Base-by-base conservation (phyloP, 139 green algal species). In the Coccomyxa sp. region DNA sequence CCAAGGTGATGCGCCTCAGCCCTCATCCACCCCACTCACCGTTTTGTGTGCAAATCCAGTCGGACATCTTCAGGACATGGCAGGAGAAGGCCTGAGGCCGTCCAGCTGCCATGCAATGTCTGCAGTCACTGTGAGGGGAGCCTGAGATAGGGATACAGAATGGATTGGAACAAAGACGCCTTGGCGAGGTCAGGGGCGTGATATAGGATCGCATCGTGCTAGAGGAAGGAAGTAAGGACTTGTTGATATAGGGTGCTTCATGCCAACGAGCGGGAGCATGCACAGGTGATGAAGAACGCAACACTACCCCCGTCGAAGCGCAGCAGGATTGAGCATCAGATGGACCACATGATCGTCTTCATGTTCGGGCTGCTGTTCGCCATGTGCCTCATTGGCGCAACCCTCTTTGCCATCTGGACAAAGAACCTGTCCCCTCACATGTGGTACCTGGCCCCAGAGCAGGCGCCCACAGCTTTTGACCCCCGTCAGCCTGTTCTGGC, bases 331-430 rank as follows among this genome's bases (percentile, higher is more conserved):
- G 92, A 96, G 83, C 82, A 82, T 24, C 85, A 82, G 31, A 82
- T 95, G 39, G 90, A 96, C 82, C 84, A 86, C 27, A 85, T 94
- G 76, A 92, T 96, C 77, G 70, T 93, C 50, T 86, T 90, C 85
- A 91, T 94, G 85, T 95, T 96, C 73, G 75, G 58, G 33, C 78
- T 94, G 72, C 84, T 95, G 33, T 86, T 92, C 73, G 74, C 70
- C 69, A 88, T 96, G 80, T 93, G 88, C 88, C 73, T 93, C 24
- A 79, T 79, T 18, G 88, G 83, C 58, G 84, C 87, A 4, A 78
- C 87, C 2, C 86, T 82, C 82, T 87, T 86, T 34, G 77, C 85
- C 8, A 70, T 82, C 37, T 71, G 64, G 64, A 71, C n/a, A 10
- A 34, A 80, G 38, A 34, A 44, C 34, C 35, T 80, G 31, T 72